These are phyloP conservation scores for cucumber (Cucumis sativus) DNA, from an alignment of 306 rosid species.

Conservation along the genomic window DNA sequence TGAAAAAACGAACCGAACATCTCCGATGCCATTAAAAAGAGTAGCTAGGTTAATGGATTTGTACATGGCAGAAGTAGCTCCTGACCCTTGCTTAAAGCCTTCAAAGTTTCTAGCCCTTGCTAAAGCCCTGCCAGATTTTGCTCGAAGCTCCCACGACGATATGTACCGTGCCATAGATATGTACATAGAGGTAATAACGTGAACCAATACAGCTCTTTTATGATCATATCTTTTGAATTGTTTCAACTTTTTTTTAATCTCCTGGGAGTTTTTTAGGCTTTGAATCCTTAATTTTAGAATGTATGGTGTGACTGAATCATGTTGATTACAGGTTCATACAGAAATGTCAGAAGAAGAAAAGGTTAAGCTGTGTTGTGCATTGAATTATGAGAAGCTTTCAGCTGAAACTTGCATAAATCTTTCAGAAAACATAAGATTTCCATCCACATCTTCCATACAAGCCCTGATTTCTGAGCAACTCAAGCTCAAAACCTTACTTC, in stretches of 20 bases:
- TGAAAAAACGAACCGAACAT: conserved; percentile 13
- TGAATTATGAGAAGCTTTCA: conserved; percentile 74
- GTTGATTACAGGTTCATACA: conserved; percentile 54
- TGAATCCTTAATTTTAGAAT: not conserved
- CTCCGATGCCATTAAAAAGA: conserved; percentile 35
- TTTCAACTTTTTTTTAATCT: not conserved
- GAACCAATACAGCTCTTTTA: not conserved
- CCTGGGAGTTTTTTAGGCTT: not conserved
- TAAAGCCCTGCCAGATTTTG: conserved; percentile 57
- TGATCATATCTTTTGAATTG: not conserved
- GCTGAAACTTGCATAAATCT: conserved; percentile 45
- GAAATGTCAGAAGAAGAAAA: conserved; percentile 67
- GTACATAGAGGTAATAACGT: conserved; percentile 61
- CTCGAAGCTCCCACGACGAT: conserved; percentile 68
- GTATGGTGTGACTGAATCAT: conserved; percentile 3
- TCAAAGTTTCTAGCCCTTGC: conserved; percentile 65
- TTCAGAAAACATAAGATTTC: conserved; percentile 52
- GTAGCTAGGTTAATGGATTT: conserved; percentile 63
- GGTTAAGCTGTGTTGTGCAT: conserved; percentile 48
- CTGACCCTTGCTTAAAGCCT: conserved; percentile 75
- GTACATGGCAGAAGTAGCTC: conserved; percentile 87
- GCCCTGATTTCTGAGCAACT: conserved; percentile 47
- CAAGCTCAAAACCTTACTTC: conserved; percentile 53
- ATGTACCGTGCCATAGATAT: conserved; percentile 75
- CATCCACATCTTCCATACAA: conserved; percentile 51